Percentiles rank a stretch among this genome's conserved stretches.
phyloP scores from a whole-genome alignment of 2,329 filamentous ascomycete genomes.

The Colletotrichum tropicale region DNA sequence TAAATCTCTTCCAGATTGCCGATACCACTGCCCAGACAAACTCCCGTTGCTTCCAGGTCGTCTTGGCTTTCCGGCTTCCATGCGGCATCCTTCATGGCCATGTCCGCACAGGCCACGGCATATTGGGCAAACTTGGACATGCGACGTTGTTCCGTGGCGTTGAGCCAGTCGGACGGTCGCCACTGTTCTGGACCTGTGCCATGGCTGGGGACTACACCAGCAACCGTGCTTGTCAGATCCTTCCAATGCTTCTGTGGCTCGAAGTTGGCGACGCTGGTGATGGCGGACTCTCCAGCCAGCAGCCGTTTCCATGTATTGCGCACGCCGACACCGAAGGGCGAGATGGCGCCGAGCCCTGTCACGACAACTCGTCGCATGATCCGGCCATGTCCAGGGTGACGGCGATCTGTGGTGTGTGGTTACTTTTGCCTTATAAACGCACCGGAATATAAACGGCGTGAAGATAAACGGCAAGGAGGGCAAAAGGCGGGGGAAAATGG shows the following conservation, averaged over 20 bases:
- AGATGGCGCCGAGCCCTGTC: conserved; percentile 82
- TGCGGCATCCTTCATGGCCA: conserved; percentile 82
- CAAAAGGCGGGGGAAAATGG: neutral
- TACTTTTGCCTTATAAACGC: neutral
- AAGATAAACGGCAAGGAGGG: neutral
- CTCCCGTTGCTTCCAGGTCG: conserved; percentile 79
- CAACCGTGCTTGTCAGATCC: conserved; percentile 82
- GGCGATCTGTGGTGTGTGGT: conserved; percentile 3
- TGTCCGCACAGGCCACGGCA: conserved; percentile 82
- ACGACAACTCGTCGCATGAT: conserved; percentile 78
- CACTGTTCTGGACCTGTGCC: conserved; percentile 45
- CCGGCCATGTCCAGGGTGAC: conserved; percentile 40
- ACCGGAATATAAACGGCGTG: neutral
- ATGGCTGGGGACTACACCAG: conserved; percentile 73
- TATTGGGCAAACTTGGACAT: conserved; percentile 95
- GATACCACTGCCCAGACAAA: conserved; percentile 94
- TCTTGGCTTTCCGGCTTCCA: conserved; percentile 69
- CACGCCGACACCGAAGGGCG: conserved; percentile 82
- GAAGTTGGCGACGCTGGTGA: conserved; percentile 72
- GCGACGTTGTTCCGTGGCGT: conserved; percentile 64
- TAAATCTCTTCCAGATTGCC: conserved; percentile 93
- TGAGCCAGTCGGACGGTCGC: conserved; percentile 60
- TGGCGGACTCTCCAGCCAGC: conserved; percentile 78
- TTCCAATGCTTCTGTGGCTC: conserved; percentile 65
- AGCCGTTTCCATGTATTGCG: conserved; percentile 82